Percentiles rank a stretch among this genome's conserved stretches.
Conservation (phyloP, 2,329 filamentous ascomycete genomes). For the Metarhizium anisopliae region DNA sequence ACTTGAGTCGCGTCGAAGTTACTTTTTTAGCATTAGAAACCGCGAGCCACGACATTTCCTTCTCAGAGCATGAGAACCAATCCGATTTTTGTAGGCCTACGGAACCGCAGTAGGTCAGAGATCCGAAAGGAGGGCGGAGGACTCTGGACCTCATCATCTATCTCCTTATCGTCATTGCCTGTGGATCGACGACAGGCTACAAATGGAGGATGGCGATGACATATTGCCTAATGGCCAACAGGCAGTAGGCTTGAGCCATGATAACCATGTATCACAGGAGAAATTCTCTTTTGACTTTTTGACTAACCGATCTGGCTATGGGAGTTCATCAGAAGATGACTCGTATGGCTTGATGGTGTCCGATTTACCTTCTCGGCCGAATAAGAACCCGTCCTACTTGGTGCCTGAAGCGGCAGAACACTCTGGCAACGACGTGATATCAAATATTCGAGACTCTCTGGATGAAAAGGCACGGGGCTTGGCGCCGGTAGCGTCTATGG, state of each 20-base stretch:
- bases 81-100: neutral
- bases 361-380: neutral
- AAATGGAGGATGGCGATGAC: constrained; percentile 11
- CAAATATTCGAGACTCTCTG: too few relatives aligned
- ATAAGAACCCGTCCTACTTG: neutral
- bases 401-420: neutral
- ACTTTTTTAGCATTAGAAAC: neutral
- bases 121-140: neutral
- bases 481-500: neutral
- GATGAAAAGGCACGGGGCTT: neutral
- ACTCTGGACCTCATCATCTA: neutral
- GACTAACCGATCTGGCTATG: neutral
- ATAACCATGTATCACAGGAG: neutral
- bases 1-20: neutral
- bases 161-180: neutral
- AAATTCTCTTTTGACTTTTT: constrained; percentile 10
- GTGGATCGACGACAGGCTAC: neutral
- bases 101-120: neutral
- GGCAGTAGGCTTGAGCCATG: neutral
- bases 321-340: neutral
- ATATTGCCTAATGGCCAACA: neutral
- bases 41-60: too few relatives aligned
- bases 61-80: neutral
- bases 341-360: neutral
- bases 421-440: neutral